These are phyloP conservation scores for Xylariaceae sp. DNA, from an alignment of 2,329 filamentous ascomycete genomes.

Conservation along the genomic window DNA sequence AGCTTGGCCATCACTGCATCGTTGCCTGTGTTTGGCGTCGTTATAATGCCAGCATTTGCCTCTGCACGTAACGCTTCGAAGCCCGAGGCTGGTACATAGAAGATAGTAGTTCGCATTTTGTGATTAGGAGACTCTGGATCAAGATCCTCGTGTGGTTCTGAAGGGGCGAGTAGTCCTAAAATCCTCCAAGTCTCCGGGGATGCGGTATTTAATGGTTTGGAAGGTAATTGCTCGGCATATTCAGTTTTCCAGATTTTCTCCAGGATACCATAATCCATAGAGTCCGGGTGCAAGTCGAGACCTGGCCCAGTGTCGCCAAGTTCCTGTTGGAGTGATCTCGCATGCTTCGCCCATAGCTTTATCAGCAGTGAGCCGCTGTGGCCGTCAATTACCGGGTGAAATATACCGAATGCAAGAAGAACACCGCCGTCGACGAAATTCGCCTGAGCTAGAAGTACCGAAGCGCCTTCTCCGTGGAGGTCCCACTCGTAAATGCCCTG, in stretches of 20 bases:
- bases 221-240: background rate
- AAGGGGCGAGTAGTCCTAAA: conserved; percentile 5
- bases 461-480: background rate
- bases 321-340: background rate
- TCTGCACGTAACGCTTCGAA: conserved; percentile 9
- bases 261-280: conserved; percentile 4
- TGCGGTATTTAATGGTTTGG: background rate
- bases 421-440: conserved; percentile 8
- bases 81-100: conserved; percentile 5
- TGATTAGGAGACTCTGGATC: background rate
- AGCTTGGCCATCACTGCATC: conserved; percentile 12
- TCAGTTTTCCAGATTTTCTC: conserved; percentile 8
- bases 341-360: conserved; percentile 10
- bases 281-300: conserved; percentile 3
- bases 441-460: conserved; percentile 3
- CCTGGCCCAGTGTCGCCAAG: background rate
- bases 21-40: conserved; percentile 1
- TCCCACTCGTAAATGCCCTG: conserved; percentile 4
- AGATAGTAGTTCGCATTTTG: conserved; percentile 10
- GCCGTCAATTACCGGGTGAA: conserved; percentile 5
- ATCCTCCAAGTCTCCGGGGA: conserved; percentile 7
- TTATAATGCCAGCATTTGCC: background rate
- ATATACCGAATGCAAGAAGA: conserved; percentile 12
- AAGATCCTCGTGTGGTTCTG: background rate
- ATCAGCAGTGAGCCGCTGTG: conserved; percentile 8